These are phyloP conservation scores for Eudorina sp. DNA, from an alignment of 139 green algal species.

Conservation along the genomic window DNA sequence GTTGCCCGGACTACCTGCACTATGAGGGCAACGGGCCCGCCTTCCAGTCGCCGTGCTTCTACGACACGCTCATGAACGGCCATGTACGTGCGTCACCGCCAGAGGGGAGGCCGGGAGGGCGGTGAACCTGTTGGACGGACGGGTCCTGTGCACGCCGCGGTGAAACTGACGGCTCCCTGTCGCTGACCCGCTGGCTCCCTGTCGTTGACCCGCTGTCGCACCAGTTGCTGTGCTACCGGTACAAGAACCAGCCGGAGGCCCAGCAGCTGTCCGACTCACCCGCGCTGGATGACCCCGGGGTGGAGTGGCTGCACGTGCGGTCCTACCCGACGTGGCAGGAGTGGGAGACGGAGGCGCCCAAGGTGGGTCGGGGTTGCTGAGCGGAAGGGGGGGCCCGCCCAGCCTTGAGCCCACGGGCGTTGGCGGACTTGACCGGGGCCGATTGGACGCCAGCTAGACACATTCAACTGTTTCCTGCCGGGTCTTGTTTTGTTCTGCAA, in stretches of 20 bases:
- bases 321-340: background rate
- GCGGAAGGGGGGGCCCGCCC: no score
- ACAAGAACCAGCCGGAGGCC: background rate
- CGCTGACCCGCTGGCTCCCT: no score
- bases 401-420: no score
- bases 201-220: background rate
- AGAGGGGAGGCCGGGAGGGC: no score
- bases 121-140: no score
- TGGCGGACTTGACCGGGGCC: no score
- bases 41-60: slow-evolving; percentile 21
- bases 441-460: no score
- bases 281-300: background rate
- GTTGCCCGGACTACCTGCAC: slow-evolving; percentile 22
- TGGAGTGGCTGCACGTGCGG: slow-evolving; percentile 16
- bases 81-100: background rate
- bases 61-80: background rate
- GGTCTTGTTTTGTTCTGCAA: no score
- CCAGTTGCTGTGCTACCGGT: slow-evolving; percentile 36
- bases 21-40: background rate
- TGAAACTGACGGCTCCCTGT: no score
- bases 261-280: slow-evolving; percentile 39
- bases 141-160: no score
- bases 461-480: no score
- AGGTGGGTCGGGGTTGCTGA: background rate
- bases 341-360: background rate